These are phyloP conservation scores for Dactylorhiza incarnata DNA, from an alignment of 106 monocot genomes.

Conservation along the genomic window DNA sequence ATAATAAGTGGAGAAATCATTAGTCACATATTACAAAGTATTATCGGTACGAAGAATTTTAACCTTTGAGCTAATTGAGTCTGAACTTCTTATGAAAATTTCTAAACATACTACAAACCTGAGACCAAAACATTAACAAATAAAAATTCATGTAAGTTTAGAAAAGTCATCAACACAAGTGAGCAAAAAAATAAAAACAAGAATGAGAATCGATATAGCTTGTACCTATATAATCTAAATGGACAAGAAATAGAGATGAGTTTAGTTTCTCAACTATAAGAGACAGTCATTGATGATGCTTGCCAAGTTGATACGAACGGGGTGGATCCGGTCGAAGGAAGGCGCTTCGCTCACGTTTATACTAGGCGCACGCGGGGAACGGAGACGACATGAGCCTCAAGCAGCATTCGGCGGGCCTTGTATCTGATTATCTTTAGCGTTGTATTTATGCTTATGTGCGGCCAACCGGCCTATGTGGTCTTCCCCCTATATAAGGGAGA, in stretches of 20 bases:
- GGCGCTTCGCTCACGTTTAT: no score
- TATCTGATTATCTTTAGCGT: no score
- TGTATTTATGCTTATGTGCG: no score
- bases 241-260: background rate
- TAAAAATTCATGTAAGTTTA: background rate
- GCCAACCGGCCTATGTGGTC: no score
- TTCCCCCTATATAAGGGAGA: no score
- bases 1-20: background rate
- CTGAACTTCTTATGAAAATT: background rate
- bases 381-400: no score
- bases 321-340: no score
- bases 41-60: background rate
- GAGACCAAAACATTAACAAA: background rate
- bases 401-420: no score
- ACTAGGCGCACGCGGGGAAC: no score
- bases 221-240: background rate
- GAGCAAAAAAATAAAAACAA: background rate
- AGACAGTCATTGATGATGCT: background rate
- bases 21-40: background rate
- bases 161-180: background rate
- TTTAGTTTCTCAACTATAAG: background rate
- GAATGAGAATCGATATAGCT: background rate
- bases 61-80: background rate
- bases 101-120: background rate
- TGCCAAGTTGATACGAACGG: no score